Conservation (phyloP, 129 eudicot species). For the Flaveria sonorensis region DNA sequence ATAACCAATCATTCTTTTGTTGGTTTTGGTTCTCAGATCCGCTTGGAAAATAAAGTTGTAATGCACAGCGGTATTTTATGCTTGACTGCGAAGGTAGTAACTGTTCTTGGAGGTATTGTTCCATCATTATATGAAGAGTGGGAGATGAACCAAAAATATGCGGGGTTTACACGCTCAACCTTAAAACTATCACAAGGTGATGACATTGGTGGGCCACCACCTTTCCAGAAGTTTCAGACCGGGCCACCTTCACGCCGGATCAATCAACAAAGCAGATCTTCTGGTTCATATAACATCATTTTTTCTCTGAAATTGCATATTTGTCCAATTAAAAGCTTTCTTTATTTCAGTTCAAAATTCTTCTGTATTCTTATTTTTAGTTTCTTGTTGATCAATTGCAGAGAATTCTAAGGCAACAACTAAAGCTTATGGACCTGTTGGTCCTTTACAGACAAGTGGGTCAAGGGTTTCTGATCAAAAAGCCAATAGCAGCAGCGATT, state of each 20-base stretch:
- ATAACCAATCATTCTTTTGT: conserved; percentile 21
- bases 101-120: conserved; percentile 84
- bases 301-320: neutral
- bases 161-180: conserved; percentile 68
- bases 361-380: conserved; percentile 1
- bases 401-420: conserved; percentile 41
- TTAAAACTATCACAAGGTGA: conserved; percentile 44
- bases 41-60: conserved; percentile 59
- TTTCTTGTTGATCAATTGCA: conserved; percentile 28
- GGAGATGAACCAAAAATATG: conserved; percentile 86
- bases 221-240: conserved; percentile 78
- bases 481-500: conserved; percentile 29
- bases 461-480: conserved; percentile 27
- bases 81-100: conserved; percentile 55
- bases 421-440: conserved; percentile 33
- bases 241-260: conserved; percentile 43
- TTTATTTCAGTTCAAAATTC: neutral
- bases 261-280: conserved; percentile 45
- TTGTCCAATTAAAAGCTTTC: neutral
- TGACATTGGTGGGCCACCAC: conserved; percentile 70
- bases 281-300: conserved; percentile 38
- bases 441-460: conserved; percentile 29
- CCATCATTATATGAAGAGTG: conserved; percentile 87
- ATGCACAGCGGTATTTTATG: conserved; percentile 68
- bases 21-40: conserved; percentile 58